A percentile compares a stretch with the other conserved stretches of the same genome.
Evolutionary conservation across 148 eudicot species (phyloP).

Genomic region (Rhododendron molle): DNA sequence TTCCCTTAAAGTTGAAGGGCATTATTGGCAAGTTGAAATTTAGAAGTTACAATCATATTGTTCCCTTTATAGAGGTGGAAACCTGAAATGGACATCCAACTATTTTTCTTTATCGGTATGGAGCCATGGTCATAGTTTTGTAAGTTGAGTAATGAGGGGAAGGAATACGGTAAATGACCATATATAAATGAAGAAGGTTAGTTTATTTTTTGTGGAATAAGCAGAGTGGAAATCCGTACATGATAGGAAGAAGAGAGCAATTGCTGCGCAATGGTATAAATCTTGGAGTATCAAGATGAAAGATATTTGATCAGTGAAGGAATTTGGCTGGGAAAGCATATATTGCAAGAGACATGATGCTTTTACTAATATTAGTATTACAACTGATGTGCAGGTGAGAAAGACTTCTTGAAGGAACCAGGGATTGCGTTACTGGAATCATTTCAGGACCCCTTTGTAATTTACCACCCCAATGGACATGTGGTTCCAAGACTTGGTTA

Average conservation of each 20-base stretch:
- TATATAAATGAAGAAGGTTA: not conserved
- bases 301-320: not conserved
- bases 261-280: not conserved
- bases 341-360: not conserved
- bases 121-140: not conserved
- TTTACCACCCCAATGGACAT: conserved; percentile 10
- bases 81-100: not conserved
- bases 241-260: not conserved
- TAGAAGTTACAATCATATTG: not conserved
- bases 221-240: not conserved
- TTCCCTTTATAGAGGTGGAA: not conserved
- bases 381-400: conserved; percentile 3
- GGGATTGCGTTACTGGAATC: conserved; percentile 11
- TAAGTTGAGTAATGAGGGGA: not conserved
- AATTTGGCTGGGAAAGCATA: not conserved
- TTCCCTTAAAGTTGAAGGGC: not conserved
- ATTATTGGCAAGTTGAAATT: not conserved
- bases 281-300: not conserved
- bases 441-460: conserved; percentile 4
- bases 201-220: not conserved
- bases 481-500: conserved; percentile 10
- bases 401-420: not conserved
- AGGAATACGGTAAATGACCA: not conserved
- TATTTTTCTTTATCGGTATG: not conserved
- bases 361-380: not conserved